phyloP scores from a whole-genome alignment of 1,139 yeast species.

The Entelexis paramagnoliae region DNA sequence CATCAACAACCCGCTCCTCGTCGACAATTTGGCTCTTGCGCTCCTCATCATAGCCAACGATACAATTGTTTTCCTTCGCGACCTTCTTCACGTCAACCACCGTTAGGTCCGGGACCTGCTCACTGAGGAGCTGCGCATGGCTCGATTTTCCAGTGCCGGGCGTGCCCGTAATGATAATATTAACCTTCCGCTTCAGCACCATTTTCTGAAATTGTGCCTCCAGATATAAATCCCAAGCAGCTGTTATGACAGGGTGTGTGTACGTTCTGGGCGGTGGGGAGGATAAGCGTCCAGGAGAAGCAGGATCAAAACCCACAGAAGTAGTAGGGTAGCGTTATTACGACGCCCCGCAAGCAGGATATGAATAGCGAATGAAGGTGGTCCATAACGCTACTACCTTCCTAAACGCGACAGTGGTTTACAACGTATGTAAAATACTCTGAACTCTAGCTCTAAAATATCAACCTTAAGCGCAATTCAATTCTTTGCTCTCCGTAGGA shows the following conservation, averaged over 20 bases:
- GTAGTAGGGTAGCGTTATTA: background rate
- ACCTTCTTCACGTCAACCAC: slow-evolving; percentile 68
- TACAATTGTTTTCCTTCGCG: slow-evolving; percentile 67
- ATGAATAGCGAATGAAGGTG: background rate
- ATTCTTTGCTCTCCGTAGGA: slow-evolving; percentile 4
- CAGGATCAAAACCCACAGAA: background rate
- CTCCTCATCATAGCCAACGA: slow-evolving; percentile 75
- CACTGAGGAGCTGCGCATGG: slow-evolving; percentile 57
- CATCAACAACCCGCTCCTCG: slow-evolving; percentile 77
- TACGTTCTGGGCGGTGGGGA: background rate
- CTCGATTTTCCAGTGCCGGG: slow-evolving; percentile 97
- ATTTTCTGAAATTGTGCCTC: slow-evolving; percentile 6
- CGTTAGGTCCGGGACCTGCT: slow-evolving; percentile 41
- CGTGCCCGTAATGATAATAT: slow-evolving; percentile 86
- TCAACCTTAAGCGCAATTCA: background rate
- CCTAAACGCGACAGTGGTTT: no score
- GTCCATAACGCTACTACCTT: no score
- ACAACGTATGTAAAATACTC: no score
- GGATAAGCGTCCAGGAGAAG: no score
- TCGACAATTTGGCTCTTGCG: slow-evolving; percentile 84
- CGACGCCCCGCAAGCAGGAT: background rate
- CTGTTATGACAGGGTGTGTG: background rate
- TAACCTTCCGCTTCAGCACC: slow-evolving; percentile 41
- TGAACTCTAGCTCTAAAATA: background rate
- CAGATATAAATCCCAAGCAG: background rate